phyloP scores from a whole-genome alignment of 805 yeast species.

The Priceomyces melissophilus region DNA sequence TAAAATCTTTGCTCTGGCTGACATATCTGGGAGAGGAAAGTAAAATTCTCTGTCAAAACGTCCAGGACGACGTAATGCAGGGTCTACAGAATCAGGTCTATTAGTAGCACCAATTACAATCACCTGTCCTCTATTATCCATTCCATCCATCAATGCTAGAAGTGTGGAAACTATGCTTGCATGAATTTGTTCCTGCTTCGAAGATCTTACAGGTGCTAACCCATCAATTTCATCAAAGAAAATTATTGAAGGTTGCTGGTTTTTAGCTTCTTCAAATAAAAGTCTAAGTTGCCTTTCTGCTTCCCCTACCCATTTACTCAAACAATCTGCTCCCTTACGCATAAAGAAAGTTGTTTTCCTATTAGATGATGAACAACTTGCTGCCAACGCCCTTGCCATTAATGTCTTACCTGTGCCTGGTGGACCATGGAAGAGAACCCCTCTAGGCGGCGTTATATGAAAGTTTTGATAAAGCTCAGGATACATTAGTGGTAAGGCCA shows the following conservation, averaged over 20 bases:
- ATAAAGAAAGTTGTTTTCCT: conserved; percentile 91
- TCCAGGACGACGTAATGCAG: conserved; percentile 95
- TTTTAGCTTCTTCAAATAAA: conserved; percentile 92
- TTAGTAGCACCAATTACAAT: conserved; percentile 98
- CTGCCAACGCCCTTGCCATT: conserved; percentile 96
- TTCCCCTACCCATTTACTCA: conserved; percentile 99
- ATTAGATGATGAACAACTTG: conserved; percentile 83
- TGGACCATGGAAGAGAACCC: conserved; percentile 97
- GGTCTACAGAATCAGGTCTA: conserved; percentile 97
- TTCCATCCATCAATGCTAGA: conserved; percentile 96
- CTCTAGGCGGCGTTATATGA: conserved; percentile 92
- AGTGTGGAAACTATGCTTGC: conserved; percentile 95
- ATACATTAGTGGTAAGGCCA: conserved; percentile 83
- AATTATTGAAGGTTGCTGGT: conserved; percentile 92
- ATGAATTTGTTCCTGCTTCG: conserved; percentile 97
- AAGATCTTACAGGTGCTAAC: conserved; percentile 93
- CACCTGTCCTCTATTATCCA: conserved; percentile 98
- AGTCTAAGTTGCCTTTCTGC: conserved; percentile 92
- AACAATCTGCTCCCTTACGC: conserved; percentile 97
- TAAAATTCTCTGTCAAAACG: conserved; percentile 95
- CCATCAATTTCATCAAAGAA: conserved; percentile 99
- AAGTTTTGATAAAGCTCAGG: conserved; percentile 92
- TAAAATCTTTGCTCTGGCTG: conserved; percentile 75
- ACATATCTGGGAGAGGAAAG: conserved; percentile 85
- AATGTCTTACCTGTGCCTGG: conserved; percentile 99